These are phyloP conservation scores for Candida dajiaensis DNA, from an alignment of 805 yeast genomes.

Conservation along the genomic window DNA sequence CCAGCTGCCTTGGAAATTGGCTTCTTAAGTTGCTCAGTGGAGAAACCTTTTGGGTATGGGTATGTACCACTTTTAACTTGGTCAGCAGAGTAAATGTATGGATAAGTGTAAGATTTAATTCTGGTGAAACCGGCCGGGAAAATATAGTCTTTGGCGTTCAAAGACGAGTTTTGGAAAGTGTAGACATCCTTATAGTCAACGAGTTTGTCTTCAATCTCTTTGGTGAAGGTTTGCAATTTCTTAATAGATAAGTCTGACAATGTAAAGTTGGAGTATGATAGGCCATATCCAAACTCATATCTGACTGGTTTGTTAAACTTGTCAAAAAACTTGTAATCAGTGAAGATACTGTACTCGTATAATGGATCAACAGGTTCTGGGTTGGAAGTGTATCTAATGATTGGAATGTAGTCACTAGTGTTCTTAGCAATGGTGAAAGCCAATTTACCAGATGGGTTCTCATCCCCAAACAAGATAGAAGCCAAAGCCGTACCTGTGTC, in stretches of 20 bases:
- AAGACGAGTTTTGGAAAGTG: slow-evolving; percentile 33
- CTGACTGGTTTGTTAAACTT: slow-evolving; percentile 44
- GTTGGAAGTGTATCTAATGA: slow-evolving; percentile 27
- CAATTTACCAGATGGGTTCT: slow-evolving; percentile 50
- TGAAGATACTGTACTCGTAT: slow-evolving; percentile 27
- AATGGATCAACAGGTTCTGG: slow-evolving; percentile 27
- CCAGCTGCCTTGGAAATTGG: slow-evolving; percentile 31
- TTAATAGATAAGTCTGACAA: slow-evolving; percentile 30
- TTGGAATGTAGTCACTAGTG: slow-evolving; percentile 37
- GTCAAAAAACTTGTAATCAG: slow-evolving; percentile 53
- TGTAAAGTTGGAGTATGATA: slow-evolving; percentile 43
- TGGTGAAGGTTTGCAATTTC: slow-evolving; percentile 33
- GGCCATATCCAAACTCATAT: slow-evolving; percentile 56
- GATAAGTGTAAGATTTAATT: slow-evolving; percentile 43
- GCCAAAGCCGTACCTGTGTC: slow-evolving; percentile 48
- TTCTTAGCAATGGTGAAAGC: slow-evolving; percentile 56
- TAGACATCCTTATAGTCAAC: slow-evolving; percentile 37
- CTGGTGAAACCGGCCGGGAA: slow-evolving; percentile 44
- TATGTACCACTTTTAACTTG: slow-evolving; percentile 14
- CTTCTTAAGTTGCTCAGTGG: slow-evolving; percentile 17
- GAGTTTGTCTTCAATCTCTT: slow-evolving; percentile 29
- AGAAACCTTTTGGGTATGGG: slow-evolving; percentile 27
- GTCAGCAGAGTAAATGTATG: slow-evolving; percentile 31
- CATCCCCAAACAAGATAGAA: slow-evolving; percentile 49
- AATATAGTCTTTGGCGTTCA: slow-evolving; percentile 42